Conservation (phyloP, 352 stramenopile genomes). For the Globisporangium okanoganense region DNA sequence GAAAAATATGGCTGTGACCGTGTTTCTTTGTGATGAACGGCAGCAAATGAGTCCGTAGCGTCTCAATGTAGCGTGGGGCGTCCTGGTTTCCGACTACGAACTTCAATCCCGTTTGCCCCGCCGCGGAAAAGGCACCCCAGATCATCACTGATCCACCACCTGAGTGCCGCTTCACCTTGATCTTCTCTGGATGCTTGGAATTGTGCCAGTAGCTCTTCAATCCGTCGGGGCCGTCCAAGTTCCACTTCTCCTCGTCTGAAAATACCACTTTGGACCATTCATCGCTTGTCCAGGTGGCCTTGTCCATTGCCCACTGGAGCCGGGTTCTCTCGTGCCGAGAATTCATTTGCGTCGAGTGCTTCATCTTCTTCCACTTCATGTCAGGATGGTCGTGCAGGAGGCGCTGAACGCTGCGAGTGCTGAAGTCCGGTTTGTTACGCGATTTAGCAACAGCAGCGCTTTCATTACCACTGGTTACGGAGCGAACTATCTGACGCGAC, state of each 20-base stretch:
- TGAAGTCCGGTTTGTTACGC: neutral
- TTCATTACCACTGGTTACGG: neutral
- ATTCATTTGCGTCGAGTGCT: neutral
- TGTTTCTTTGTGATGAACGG: too few relatives aligned
- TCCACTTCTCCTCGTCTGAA: neutral
- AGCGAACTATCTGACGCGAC: neutral
- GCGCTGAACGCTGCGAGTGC: neutral
- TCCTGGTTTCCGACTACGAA: neutral
- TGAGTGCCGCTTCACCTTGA: neutral
- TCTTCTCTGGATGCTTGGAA: neutral
- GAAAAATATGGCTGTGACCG: too few relatives aligned
- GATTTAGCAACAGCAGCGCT: neutral
- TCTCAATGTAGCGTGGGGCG: neutral
- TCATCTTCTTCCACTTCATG: neutral
- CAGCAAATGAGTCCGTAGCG: neutral
- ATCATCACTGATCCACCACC: neutral
- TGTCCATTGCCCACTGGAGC: neutral
- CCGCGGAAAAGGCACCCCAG: neutral
- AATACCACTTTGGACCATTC: neutral
- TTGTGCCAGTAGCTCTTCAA: neutral
- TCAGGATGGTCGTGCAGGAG: neutral
- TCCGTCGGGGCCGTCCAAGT: neutral
- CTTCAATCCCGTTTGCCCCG: neutral
- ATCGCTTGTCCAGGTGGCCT: neutral
- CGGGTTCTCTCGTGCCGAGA: neutral